These are phyloP conservation scores for Daphne laureola DNA, from an alignment of 441 rosid species.

Conservation along the genomic window DNA sequence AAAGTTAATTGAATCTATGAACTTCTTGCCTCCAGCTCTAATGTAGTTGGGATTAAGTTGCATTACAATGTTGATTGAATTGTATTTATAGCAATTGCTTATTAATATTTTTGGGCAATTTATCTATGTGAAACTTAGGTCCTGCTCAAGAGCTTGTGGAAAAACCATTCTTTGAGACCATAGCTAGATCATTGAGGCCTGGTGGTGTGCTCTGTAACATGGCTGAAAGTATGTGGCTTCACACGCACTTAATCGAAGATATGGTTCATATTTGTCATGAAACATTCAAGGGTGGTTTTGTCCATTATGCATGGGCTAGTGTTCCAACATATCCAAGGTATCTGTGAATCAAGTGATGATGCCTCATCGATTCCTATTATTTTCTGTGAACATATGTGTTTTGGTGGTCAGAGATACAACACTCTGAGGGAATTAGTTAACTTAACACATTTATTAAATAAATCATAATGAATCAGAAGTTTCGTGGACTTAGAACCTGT, in stretches of 20 bases:
- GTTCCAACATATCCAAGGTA: conserved; percentile 99
- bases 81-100: background rate
- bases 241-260: conserved; percentile 87
- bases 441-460: too few species aligned
- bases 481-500: too few species aligned
- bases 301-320: conserved; percentile 91
- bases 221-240: conserved; percentile 99
- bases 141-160: conserved; percentile 93
- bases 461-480: too few species aligned
- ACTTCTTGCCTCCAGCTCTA: too few species aligned
- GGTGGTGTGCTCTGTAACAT: conserved; percentile 97
- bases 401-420: too few species aligned
- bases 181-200: conserved; percentile 78
- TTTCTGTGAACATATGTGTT: too few species aligned
- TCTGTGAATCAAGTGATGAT: conserved; percentile 1
- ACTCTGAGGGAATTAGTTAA: too few species aligned
- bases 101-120: background rate
- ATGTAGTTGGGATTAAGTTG: too few species aligned
- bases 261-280: conserved; percentile 71
- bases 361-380: background rate
- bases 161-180: conserved; percentile 83
- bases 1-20: too few species aligned
- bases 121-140: conserved; percentile 36
- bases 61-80: too few species aligned
- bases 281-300: conserved; percentile 81